These are phyloP conservation scores for Malassezia obtusa DNA, from an alignment of 1,284 basidiomycete species.

Conservation along the genomic window DNA sequence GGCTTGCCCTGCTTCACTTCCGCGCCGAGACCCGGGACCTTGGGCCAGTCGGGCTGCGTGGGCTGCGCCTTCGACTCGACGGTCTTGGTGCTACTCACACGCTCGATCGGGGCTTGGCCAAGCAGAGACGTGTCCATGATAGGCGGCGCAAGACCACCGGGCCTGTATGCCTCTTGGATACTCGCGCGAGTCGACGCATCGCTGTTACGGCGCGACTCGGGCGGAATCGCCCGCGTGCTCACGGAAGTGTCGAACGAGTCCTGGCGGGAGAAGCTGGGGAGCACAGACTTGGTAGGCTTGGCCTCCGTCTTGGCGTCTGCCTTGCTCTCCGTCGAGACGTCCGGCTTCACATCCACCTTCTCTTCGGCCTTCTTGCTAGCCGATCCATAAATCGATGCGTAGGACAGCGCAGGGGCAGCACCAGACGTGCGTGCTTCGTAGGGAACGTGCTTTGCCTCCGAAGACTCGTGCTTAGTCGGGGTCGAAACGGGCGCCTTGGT, in stretches of 20 bases:
- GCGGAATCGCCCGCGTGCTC: slow-evolving; percentile 5
- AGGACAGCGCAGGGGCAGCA: not conserved
- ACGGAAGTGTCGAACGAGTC: slow-evolving; percentile 6
- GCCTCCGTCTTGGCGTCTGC: not conserved
- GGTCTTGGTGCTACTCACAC: not conserved
- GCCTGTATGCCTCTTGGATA: not conserved
- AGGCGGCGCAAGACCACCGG: not conserved
- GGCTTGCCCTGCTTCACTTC: not conserved
- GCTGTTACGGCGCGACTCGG: slow-evolving; percentile 1
- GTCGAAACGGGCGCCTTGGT: too few relatives aligned
- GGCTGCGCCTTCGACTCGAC: not conserved
- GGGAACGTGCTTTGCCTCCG: not conserved
- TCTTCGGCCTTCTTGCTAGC: not conserved
- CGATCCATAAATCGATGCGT: not conserved
- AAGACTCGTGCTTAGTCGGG: not conserved
- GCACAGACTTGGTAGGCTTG: not conserved
- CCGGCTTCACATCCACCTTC: not conserved
- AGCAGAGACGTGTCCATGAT: not conserved
- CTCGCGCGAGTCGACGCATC: not conserved
- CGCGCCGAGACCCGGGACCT: too few relatives aligned
- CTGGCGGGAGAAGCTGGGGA: not conserved
- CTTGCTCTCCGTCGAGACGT: too few relatives aligned
- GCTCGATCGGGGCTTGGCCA: not conserved
- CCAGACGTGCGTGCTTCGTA: not conserved
- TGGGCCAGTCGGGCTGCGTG: too few relatives aligned